Evolutionary conservation across 495 filamentous ascomycete species (phyloP).

Genomic region (Bryoglossum gracile): DNA sequence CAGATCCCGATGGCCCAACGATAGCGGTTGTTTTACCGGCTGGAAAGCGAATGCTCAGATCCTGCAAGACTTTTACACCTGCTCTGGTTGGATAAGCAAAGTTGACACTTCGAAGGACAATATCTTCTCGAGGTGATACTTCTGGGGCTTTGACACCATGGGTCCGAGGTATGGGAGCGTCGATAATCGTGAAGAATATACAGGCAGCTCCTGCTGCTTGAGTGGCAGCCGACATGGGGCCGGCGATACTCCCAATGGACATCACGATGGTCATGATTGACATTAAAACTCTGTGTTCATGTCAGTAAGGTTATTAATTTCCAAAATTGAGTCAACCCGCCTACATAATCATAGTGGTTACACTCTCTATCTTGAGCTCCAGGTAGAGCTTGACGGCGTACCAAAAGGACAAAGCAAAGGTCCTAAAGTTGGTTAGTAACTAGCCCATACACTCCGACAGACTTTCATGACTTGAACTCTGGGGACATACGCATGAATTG

Average conservation of each 20-base stretch:
- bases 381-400: slow-evolving; percentile 37
- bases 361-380: slow-evolving; percentile 33
- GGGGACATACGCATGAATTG: slow-evolving; percentile 16
- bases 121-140: slow-evolving; percentile 42
- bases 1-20: slow-evolving; percentile 69
- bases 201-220: slow-evolving; percentile 46
- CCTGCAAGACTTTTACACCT: slow-evolving; percentile 46
- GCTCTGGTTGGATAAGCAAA: slow-evolving; percentile 62
- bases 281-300: slow-evolving; percentile 39
- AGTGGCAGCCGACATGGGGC: slow-evolving; percentile 39
- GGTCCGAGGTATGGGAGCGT: slow-evolving; percentile 39
- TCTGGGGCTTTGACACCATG: slow-evolving; percentile 33
- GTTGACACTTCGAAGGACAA: slow-evolving; percentile 49
- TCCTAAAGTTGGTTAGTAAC: not conserved
- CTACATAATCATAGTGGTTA: slow-evolving; percentile 38
- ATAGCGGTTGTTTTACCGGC: slow-evolving; percentile 82
- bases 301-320: not conserved
- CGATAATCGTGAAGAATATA: slow-evolving; percentile 48
- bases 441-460: slow-evolving; percentile 30
- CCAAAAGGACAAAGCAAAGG: slow-evolving; percentile 39
- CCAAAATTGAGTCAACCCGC: not conserved
- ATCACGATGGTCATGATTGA: slow-evolving; percentile 49
- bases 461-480: not conserved
- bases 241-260: slow-evolving; percentile 42
- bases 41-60: slow-evolving; percentile 49